phyloP scores from a whole-genome alignment of 192 early-diverging fungal species.

The Coemansia asiatica region DNA sequence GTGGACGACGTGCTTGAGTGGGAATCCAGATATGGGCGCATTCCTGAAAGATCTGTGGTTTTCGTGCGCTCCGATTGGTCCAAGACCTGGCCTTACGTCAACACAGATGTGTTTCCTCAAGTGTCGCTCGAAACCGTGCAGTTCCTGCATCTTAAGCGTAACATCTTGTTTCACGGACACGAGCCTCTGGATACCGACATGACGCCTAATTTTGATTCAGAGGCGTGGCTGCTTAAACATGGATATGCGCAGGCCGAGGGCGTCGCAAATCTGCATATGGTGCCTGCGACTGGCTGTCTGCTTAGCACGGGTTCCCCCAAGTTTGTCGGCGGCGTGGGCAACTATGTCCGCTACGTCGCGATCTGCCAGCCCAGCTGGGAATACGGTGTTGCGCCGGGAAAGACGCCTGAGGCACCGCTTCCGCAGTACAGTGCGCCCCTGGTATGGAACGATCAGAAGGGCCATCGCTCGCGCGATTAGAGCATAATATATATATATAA shows the following conservation, averaged over 20 bases:
- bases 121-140: constrained; percentile 47
- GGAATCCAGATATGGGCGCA: constrained; percentile 40
- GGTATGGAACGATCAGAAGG: constrained; percentile 38
- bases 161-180: constrained; percentile 56
- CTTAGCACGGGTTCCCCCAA: constrained; percentile 56
- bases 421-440: constrained; percentile 31
- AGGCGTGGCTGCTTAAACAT: constrained; percentile 47
- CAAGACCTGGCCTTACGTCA: constrained; percentile 49
- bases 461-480: constrained; percentile 23
- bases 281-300: constrained; percentile 54
- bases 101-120: constrained; percentile 55
- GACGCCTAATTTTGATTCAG: constrained; percentile 49
- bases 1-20: constrained; percentile 44
- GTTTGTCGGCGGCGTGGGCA: constrained; percentile 53
- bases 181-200: constrained; percentile 58
- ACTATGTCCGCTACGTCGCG: constrained; percentile 57
- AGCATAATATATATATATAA: neutral
- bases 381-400: constrained; percentile 38
- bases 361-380: constrained; percentile 46
- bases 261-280: constrained; percentile 51
- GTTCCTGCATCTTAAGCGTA: constrained; percentile 49
- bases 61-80: constrained; percentile 60
- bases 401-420: constrained; percentile 46
- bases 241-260: constrained; percentile 58
- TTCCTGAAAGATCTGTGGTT: constrained; percentile 48